Percentiles rank a stretch among this genome's conserved stretches.
Evolutionary conservation across 140 eudicot genomes (phyloP).

Genomic region (Flaveria floridana): DNA sequence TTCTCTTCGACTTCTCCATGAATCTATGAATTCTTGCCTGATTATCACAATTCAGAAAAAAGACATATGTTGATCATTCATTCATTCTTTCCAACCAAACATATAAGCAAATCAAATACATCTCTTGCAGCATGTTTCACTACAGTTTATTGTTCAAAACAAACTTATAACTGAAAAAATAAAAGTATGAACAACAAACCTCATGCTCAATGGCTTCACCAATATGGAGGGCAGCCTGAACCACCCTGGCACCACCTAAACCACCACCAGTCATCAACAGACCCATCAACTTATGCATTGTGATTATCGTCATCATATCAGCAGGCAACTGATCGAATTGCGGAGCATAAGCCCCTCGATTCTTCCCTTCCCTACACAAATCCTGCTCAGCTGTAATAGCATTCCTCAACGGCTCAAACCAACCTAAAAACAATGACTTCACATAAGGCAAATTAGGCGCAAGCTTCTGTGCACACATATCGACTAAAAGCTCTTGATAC

Average conservation of each 20-base stretch:
- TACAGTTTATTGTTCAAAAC: too few species aligned
- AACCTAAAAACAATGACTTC: slow-evolving; percentile 86
- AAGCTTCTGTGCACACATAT: slow-evolving; percentile 87
- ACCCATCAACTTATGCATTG: slow-evolving; percentile 90
- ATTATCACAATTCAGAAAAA: neutral
- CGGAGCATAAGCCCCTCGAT: slow-evolving; percentile 51
- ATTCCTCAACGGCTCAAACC: slow-evolving; percentile 91
- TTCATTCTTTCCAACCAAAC: neutral
- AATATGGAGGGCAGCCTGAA: slow-evolving; percentile 68
- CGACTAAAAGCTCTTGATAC: slow-evolving; percentile 74
- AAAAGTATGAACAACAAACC: slow-evolving; percentile 39
- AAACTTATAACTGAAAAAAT: neutral
- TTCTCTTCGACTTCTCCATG: slow-evolving; percentile 66
- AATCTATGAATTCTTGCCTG: slow-evolving; percentile 73
- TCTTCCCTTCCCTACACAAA: slow-evolving; percentile 57
- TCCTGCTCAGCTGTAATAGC: slow-evolving; percentile 78
- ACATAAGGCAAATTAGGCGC: slow-evolving; percentile 93
- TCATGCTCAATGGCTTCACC: slow-evolving; percentile 96
- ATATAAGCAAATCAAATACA: too few species aligned
- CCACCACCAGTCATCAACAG: slow-evolving; percentile 88
- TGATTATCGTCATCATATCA: slow-evolving; percentile 87
- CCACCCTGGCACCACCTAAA: slow-evolving; percentile 66
- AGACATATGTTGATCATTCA: neutral
- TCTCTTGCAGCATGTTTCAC: too few species aligned
- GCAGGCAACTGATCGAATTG: slow-evolving; percentile 77